phyloP scores from a whole-genome alignment of 1,139 yeast genomes.

The Waltiozyma sp. region DNA sequence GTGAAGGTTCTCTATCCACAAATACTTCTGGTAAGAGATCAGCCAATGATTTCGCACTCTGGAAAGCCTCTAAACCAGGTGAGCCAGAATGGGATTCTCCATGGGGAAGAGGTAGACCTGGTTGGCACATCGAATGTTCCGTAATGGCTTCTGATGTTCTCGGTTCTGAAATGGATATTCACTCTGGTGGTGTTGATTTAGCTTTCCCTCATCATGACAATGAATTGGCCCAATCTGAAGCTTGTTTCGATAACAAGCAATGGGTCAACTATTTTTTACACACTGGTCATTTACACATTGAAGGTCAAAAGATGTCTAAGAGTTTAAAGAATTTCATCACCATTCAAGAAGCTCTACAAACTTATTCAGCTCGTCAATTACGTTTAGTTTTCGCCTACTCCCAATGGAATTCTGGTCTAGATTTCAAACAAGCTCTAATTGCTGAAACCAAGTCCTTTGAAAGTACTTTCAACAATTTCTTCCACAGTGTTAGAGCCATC shows the following conservation, averaged over 20 bases:
- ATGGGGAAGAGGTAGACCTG: conserved; percentile 98
- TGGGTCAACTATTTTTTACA: conserved; percentile 97
- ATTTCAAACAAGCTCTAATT: conserved; percentile 74
- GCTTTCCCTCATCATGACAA: conserved; percentile 99
- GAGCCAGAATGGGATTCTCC: conserved; percentile 95
- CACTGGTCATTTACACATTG: conserved; percentile 94
- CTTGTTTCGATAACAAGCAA: conserved; percentile 76
- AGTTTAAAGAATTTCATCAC: conserved; percentile 91
- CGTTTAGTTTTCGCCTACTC: conserved; percentile 84
- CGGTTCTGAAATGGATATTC: conserved; percentile 83
- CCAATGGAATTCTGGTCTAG: conserved; percentile 88
- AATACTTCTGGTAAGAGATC: conserved; percentile 49
- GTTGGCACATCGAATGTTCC: conserved; percentile 99
- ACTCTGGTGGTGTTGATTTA: conserved; percentile 93
- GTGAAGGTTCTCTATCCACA: conserved; percentile 78
- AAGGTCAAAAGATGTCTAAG: conserved; percentile 97
- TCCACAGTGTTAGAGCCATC: conserved; percentile 74
- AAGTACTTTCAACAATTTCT: conserved; percentile 65
- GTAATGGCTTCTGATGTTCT: conserved; percentile 93
- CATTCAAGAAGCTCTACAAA: conserved; percentile 75
- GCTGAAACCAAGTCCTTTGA: conserved; percentile 72
- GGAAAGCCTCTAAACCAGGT: conserved; percentile 96
- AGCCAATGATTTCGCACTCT: conserved; percentile 83
- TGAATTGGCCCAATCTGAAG: conserved; percentile 95
- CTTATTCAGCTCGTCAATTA: conserved; percentile 67